Evolutionary conservation across 2,329 filamentous ascomycete genomes (phyloP), one percentile per base, ranked within the genome.

Genomic region (Colletotrichum incanum): DNA sequence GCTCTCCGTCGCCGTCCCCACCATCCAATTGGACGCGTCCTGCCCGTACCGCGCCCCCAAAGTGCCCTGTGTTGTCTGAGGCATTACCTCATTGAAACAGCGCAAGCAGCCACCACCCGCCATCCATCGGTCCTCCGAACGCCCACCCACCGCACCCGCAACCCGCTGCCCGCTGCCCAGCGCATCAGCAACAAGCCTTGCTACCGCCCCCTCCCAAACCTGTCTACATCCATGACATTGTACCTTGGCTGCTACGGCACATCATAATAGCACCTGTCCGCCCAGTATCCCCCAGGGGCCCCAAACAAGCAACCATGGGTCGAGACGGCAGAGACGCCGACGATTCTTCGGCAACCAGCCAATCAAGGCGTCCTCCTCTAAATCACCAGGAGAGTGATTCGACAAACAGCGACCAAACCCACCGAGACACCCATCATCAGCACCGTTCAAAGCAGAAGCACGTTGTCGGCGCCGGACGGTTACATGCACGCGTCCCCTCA

Each of bases 301-400:
- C 11, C 55, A 56, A 73, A 73, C 65, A 73, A 75, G 74, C 80
- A 80, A 75, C 64, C 75, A 81, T 82, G 84, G 79, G 82, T 77
- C 81, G 80, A 77, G 85, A 86, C 59, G 34, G n/a, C 78, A 83
- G 80, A 79, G 85, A 88, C 76, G 78, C 78, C 76, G 84, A 86
- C 80, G 85, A 84, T 81, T 81, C 84, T 81, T 82, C 84, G 76
- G 80, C 82, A 75, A 80, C 81, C 79, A 81, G 82, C 87, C 87
- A 89, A 89, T 89, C 86, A 89, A 89, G 88, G 82, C 85, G 85
- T 34, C 83, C 86, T 77, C 75, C 81, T 66, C 79, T 78, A 71
- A 76, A 76, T 74, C 81, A 79, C 70, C 79, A 78, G 73, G 76
- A 82, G 76, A 82, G 78, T 75, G 81, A 82, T 71, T 81, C 80